Percentiles rank a stretch among this genome's conserved stretches.
phyloP scores from a whole-genome alignment of 176 grass and related monocot genomes.

The Juncus inflexus region DNA sequence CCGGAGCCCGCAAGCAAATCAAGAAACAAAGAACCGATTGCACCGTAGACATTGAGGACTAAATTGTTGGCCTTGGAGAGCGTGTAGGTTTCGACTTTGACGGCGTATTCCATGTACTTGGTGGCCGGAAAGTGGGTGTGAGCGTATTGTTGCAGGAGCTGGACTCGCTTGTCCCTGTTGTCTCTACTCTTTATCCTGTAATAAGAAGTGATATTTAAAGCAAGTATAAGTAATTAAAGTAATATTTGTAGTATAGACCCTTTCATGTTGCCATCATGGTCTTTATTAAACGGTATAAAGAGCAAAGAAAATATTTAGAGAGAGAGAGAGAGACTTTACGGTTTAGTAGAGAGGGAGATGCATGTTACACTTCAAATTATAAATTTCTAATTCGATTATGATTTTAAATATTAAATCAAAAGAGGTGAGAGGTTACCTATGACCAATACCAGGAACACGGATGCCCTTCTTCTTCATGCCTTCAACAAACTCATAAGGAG shows the following conservation, averaged over 20 bases:
- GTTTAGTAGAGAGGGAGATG: not conserved
- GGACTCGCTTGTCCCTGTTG: constrained; percentile 96
- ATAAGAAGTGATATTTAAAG: too few species aligned
- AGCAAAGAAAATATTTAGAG: too few species aligned
- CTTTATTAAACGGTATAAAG: too few species aligned
- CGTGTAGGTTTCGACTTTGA: constrained; percentile 83
- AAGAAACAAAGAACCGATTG: constrained; percentile 87
- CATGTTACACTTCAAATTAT: not conserved
- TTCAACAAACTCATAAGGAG: constrained; percentile 96
- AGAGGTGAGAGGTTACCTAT: too few species aligned
- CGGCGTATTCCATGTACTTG: constrained; percentile 90
- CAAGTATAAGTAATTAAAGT: too few species aligned
- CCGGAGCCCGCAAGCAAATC: constrained; percentile 94
- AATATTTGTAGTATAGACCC: too few species aligned
- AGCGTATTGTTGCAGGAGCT: constrained; percentile 93
- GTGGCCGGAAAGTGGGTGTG: constrained; percentile 82
- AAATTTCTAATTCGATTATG: too few species aligned
- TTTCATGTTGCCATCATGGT: too few species aligned
- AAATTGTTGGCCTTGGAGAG: constrained; percentile 91
- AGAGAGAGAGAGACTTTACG: too few species aligned
- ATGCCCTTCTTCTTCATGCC: constrained; percentile 99
- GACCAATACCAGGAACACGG: constrained; percentile 94
- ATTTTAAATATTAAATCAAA: too few species aligned
- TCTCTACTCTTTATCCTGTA: constrained; percentile 99
- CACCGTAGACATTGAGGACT: constrained; percentile 76